Evolutionary conservation across 2,329 filamentous ascomycete species (phyloP).

Genomic region (Trichoderma atroviride): DNA sequence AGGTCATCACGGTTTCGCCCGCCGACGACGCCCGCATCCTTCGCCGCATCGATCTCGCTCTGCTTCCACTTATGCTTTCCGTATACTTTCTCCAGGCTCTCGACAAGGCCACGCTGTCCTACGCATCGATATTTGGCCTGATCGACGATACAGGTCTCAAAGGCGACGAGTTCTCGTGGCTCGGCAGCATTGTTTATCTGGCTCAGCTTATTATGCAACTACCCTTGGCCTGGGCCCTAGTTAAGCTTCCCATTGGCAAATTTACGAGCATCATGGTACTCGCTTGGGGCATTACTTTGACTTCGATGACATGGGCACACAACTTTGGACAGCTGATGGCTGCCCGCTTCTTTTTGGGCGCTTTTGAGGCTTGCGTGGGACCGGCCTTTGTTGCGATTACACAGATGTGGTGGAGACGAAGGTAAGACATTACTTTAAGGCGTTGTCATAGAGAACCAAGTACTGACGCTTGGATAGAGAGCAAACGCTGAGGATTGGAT

Average conservation of each 20-base stretch:
- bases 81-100: constrained; percentile 66
- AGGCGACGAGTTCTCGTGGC: constrained; percentile 62
- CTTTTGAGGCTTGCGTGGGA: constrained; percentile 54
- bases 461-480: constrained; percentile 41
- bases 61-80: constrained; percentile 53
- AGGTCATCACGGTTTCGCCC: constrained; percentile 39
- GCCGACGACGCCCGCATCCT: constrained; percentile 42
- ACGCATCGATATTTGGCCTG: constrained; percentile 66
- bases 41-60: constrained; percentile 45
- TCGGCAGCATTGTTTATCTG: constrained; percentile 63
- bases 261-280: constrained; percentile 60
- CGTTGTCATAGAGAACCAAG: too few species aligned
- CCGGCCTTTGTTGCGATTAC: constrained; percentile 61
- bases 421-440: constrained; percentile 31
- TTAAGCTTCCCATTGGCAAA: constrained; percentile 63
- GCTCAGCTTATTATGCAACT: constrained; percentile 62
- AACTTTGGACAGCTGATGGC: constrained; percentile 54
- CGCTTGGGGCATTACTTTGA: constrained; percentile 56
- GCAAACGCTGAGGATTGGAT: constrained; percentile 58
- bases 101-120: constrained; percentile 64
- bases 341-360: constrained; percentile 58
- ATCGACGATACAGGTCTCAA: constrained; percentile 59
- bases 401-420: constrained; percentile 63
- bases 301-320: constrained; percentile 55
- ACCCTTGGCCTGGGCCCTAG: constrained; percentile 57